Conservation (phyloP, 305 asterid genomes). For the Rubia occidens region DNA sequence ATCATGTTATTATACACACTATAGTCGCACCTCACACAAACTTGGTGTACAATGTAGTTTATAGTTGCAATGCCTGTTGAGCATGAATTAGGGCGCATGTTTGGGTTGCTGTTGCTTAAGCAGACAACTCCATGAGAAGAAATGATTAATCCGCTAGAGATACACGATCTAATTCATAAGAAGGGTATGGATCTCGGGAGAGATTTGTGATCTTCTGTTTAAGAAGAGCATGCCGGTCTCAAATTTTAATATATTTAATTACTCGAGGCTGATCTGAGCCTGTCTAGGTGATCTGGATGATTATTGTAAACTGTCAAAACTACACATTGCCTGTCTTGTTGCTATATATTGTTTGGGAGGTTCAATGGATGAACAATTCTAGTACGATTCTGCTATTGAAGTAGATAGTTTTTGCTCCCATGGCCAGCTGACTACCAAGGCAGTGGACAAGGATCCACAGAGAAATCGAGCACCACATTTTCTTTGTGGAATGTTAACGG, state of each 20-base stretch:
- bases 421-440: constrained; percentile 50
- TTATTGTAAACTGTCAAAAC: background rate
- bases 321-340: background rate
- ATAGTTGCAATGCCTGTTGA: background rate
- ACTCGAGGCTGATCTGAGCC: constrained; percentile 3
- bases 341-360: background rate
- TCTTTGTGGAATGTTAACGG: constrained; percentile 67
- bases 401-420: constrained; percentile 1
- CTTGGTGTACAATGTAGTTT: background rate
- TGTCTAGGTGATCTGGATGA: background rate
- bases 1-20: background rate
- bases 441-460: constrained; percentile 45
- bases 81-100: background rate
- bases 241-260: background rate
- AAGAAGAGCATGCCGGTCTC: background rate
- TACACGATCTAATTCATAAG: background rate
- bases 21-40: background rate
- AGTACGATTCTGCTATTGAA: background rate
- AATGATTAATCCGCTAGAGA: background rate
- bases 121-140: too few relatives aligned
- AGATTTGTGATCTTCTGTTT: background rate
- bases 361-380: background rate
- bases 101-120: background rate
- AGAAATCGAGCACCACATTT: constrained; percentile 54
- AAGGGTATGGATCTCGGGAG: background rate